Evolutionary conservation across 257 asterid genomes (phyloP).

Genomic region (Gentiana straminea): DNA sequence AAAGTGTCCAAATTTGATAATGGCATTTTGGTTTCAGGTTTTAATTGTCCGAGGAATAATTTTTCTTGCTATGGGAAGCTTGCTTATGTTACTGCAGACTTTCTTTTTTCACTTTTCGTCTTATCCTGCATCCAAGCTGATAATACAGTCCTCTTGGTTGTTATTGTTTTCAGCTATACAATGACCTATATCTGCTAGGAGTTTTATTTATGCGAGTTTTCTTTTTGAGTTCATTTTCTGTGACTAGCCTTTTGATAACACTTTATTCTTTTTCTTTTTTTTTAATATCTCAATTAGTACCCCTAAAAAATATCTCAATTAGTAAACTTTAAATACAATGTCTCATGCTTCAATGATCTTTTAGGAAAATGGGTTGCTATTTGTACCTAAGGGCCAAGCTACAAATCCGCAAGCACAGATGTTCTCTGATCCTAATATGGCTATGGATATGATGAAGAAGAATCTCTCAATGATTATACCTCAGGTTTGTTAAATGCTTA

Average conservation of each 20-base stretch:
- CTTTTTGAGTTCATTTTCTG: slow-evolving; percentile 1
- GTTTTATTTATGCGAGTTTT: not conserved
- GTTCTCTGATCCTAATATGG: slow-evolving; percentile 98
- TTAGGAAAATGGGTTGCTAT: slow-evolving; percentile 81
- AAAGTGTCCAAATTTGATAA: no score
- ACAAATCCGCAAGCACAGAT: slow-evolving; percentile 93
- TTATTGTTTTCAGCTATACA: not conserved
- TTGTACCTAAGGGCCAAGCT: slow-evolving; percentile 86
- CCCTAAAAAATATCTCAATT: no score
- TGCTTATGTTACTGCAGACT: no score
- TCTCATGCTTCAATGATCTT: slow-evolving; percentile 11
- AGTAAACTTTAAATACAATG: no score
- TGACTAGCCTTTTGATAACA: not conserved
- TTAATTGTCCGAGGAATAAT: no score
- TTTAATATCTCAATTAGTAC: no score
- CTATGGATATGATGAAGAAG: slow-evolving; percentile 98
- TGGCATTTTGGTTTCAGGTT: no score
- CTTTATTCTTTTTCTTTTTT: no score
- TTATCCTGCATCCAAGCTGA: no score
- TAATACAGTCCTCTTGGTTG: not conserved
- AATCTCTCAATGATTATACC: slow-evolving; percentile 96
- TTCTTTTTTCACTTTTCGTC: no score
- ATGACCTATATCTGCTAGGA: no score
- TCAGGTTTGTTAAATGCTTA: slow-evolving; percentile 41
- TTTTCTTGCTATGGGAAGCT: no score